Percentiles rank a stretch among this genome's conserved stretches.
These are phyloP conservation scores for Salvia splendens DNA, from an alignment of 257 asterid genomes.

Conservation along the genomic window DNA sequence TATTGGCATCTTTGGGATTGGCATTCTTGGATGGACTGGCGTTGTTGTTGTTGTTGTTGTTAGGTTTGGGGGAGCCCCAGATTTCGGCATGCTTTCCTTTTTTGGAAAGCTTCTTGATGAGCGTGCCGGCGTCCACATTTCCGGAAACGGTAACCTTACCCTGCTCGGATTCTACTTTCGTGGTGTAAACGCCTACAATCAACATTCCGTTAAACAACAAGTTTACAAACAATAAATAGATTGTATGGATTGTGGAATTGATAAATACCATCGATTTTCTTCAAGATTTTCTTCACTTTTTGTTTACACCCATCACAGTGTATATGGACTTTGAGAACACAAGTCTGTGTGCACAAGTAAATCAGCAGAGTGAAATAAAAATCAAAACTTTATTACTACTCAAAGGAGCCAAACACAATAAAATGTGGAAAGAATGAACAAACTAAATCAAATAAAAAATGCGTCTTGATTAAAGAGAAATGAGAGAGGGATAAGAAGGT, in stretches of 20 bases:
- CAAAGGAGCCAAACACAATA: not conserved
- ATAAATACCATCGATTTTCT: constrained; percentile 78
- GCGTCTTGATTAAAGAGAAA: not conserved
- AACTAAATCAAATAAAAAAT: not conserved
- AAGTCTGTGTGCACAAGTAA: constrained; percentile 58
- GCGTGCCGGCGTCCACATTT: constrained; percentile 70
- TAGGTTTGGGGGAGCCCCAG: constrained; percentile 79
- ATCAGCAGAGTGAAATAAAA: constrained; percentile 28
- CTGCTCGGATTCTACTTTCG: constrained; percentile 68
- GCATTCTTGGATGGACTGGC: constrained; percentile 58
- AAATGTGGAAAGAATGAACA: too few species aligned
- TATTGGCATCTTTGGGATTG: constrained; percentile 50
- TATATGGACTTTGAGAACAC: constrained; percentile 88
- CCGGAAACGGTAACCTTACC: constrained; percentile 97
- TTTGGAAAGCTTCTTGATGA: constrained; percentile 81
- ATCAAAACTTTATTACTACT: constrained; percentile 36
- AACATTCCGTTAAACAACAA: too few species aligned
- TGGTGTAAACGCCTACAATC: constrained; percentile 72
- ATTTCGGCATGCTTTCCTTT: constrained; percentile 84
- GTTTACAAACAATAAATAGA: too few species aligned
- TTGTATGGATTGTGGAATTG: too few species aligned
- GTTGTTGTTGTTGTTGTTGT: constrained; percentile 16
- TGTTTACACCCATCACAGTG: constrained; percentile 97
- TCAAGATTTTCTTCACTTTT: constrained; percentile 89
- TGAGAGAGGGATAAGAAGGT: constrained; percentile 23